Percentiles rank a stretch among this genome's conserved stretches.
Conservation (phyloP, 1,139 yeast genomes). For the Lodderomyces beijingensis region DNA sequence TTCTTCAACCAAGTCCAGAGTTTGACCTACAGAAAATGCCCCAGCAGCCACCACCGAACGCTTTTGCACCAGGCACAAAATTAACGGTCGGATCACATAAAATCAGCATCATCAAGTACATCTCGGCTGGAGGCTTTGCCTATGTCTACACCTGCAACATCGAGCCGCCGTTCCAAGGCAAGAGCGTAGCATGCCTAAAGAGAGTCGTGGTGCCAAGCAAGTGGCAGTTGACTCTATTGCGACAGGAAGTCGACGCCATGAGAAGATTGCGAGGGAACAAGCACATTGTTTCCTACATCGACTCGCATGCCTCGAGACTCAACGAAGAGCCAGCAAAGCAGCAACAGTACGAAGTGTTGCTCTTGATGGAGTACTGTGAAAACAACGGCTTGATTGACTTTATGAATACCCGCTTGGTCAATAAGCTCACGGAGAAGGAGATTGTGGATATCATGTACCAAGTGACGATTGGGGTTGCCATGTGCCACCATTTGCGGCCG, state of each 20-base stretch:
- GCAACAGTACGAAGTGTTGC: conserved; percentile 77
- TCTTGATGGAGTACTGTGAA: conserved; percentile 89
- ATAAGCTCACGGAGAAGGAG: conserved; percentile 78
- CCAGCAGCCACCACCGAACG: conserved; percentile 42
- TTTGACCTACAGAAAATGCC: too few species aligned
- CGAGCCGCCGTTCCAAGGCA: conserved; percentile 45
- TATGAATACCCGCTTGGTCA: conserved; percentile 86
- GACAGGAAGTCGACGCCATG: conserved; percentile 85
- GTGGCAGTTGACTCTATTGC: conserved; percentile 57
- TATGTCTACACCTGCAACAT: conserved; percentile 65
- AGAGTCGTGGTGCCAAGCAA: conserved; percentile 74
- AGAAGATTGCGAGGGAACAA: conserved; percentile 70
- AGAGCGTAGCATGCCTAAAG: conserved; percentile 62
- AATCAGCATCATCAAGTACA: conserved; percentile 53
- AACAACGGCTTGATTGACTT: conserved; percentile 86
- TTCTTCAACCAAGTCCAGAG: too few species aligned
- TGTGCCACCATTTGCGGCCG: conserved; percentile 80
- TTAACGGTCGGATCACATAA: conserved; percentile 64
- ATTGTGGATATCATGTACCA: conserved; percentile 80
- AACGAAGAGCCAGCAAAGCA: conserved; percentile 10
- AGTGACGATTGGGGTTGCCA: conserved; percentile 75
- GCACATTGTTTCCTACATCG: conserved; percentile 83
- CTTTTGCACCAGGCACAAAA: conserved; percentile 58
- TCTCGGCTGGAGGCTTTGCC: conserved; percentile 78
- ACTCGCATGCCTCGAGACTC: conserved; percentile 87